Base-by-base conservation (phyloP, 768 basidiomycete genomes). In the Coprinopsis cinerea region DNA sequence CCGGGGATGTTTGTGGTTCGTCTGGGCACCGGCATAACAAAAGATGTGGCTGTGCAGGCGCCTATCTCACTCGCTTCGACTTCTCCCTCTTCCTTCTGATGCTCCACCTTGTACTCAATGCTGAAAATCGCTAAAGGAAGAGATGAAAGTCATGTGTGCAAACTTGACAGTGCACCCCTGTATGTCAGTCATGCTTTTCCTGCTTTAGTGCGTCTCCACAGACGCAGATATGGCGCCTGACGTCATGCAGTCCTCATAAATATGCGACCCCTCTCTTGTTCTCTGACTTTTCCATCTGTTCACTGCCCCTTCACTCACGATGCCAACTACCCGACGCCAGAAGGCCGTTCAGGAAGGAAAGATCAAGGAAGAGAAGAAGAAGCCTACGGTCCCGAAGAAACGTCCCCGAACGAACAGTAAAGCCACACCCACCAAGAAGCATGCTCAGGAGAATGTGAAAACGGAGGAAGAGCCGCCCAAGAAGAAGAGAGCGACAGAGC, bases 301-400 rank as follows among this genome's bases (percentile, higher is more conserved):
- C 48, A 34, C 7, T 32, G 30, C 15, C 30, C 17, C 9, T 11
- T 6, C 18, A 9, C 6, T 6, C 42, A 59, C 25, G 17, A 69
- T 70, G 69, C 67, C 66, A 32, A 68, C 65, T 10, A 72, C 70
- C 23, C 63, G 68, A 45, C 57, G 56, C 42, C 61, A 62, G 47
- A 25, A 55, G 13, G 54, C 55, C 27, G 57, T 18, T 14, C 34
- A 36, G 32, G 43, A 40, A 53, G 40, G 43, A 18, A 48, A 47
- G 34, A 18, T 51, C 36, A 47, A 53, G 22, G 49, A 53, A 28
- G 39, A 49, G 23, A 48, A 41, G 18, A n/a, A 25, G 28, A 24
- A 6, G 2, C 32, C 24, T 30, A 48, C n/a, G 13, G 34, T 17
- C 25, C 47, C 13, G 47, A 42, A 35, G 53, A 54, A 27, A 45